Evolutionary conservation across 495 filamentous ascomycete genomes (phyloP).

Genomic region (Cryomyces minteri): DNA sequence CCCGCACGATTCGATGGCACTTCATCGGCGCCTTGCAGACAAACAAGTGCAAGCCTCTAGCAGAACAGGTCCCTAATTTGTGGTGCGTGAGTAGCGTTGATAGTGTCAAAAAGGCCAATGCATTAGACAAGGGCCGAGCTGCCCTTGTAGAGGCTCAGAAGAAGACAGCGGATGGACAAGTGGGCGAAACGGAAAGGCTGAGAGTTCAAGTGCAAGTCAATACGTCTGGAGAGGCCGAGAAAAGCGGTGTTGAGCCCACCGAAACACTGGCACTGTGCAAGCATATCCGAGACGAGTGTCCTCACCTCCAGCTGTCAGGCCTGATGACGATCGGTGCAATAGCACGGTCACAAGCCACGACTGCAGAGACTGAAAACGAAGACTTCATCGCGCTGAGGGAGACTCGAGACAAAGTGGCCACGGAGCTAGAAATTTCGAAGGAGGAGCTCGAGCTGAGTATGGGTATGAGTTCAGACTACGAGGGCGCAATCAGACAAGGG

Average conservation of each 20-base stretch:
- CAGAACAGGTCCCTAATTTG: constrained; percentile 70
- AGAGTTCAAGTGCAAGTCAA: constrained; percentile 85
- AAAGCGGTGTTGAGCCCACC: constrained; percentile 57
- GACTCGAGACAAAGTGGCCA: constrained; percentile 44
- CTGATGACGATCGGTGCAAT: constrained; percentile 97
- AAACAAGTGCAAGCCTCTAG: constrained; percentile 80
- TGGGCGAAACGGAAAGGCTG: constrained; percentile 26
- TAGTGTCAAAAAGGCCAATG: constrained; percentile 63
- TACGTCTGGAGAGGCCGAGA: constrained; percentile 73
- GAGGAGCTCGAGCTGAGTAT: constrained; percentile 45
- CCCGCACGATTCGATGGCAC: constrained; percentile 70
- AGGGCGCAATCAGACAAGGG: constrained; percentile 67
- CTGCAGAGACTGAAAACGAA: constrained; percentile 63
- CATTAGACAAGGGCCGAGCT: constrained; percentile 58
- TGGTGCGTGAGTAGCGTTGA: constrained; percentile 89
- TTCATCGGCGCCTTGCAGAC: constrained; percentile 85
- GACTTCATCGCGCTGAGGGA: constrained; percentile 58
- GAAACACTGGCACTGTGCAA: constrained; percentile 39
- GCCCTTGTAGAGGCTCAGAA: constrained; percentile 19
- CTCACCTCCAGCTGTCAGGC: constrained; percentile 54
- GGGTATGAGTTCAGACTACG: constrained; percentile 92
- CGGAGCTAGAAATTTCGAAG: constrained; percentile 27
- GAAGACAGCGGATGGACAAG: constrained; percentile 7
- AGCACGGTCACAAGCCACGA: constrained; percentile 52
- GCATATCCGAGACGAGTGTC: constrained; percentile 49